These are phyloP conservation scores for Eucommia ulmoides DNA, from an alignment of 257 asterid species.

Conservation along the genomic window DNA sequence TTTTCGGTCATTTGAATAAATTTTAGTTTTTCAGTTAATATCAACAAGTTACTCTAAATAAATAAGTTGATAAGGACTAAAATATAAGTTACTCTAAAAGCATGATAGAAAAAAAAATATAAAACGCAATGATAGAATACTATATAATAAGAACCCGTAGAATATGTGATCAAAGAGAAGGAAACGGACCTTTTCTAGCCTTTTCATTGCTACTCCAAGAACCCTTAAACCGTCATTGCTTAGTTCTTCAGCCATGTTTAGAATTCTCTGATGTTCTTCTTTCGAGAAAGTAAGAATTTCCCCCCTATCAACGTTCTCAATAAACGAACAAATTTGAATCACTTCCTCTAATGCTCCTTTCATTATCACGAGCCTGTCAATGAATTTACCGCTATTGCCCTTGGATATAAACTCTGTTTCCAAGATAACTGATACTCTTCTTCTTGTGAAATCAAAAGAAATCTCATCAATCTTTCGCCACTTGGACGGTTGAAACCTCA, in stretches of 20 bases:
- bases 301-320: slow-evolving; percentile 5
- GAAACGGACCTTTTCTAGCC: slow-evolving; percentile 5
- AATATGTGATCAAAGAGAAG: background rate
- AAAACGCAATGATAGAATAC: too few relatives aligned
- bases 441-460: slow-evolving; percentile 14
- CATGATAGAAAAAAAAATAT: too few relatives aligned
- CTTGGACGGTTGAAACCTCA: slow-evolving; percentile 14
- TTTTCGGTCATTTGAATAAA: too few relatives aligned
- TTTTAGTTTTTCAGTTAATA: too few relatives aligned
- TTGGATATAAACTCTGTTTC: slow-evolving; percentile 1
- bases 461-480: slow-evolving; percentile 16
- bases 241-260: slow-evolving; percentile 10
- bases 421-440: slow-evolving; percentile 13
- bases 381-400: background rate
- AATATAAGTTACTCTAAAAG: too few relatives aligned
- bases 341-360: slow-evolving; percentile 18
- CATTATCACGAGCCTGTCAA: slow-evolving; percentile 6
- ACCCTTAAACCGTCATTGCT: slow-evolving; percentile 11
- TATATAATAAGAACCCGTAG: too few relatives aligned
- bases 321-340: slow-evolving; percentile 9
- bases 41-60: too few relatives aligned
- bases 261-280: slow-evolving; percentile 4
- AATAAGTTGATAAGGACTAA: too few relatives aligned
- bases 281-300: background rate
- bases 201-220: slow-evolving; percentile 16